Evolutionary conservation across 805 yeast genomes (phyloP).

Genomic region (Candida germanica): DNA sequence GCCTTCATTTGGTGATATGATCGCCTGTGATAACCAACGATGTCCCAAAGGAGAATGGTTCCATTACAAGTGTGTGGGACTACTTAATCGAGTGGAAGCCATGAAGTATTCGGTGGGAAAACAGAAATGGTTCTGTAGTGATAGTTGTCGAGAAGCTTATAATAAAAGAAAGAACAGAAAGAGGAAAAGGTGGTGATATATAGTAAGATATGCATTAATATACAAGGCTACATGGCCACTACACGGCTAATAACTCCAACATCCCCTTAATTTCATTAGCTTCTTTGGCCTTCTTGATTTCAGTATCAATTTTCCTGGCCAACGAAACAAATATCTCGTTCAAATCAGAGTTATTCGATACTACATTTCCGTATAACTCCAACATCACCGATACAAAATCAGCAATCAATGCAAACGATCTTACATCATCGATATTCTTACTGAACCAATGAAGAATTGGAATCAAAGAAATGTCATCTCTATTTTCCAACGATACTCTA

Average conservation of each 20-base stretch:
- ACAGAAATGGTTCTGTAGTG: slow-evolving; percentile 40
- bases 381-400: slow-evolving; percentile 67
- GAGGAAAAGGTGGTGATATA: slow-evolving; percentile 4
- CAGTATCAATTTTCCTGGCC: slow-evolving; percentile 58
- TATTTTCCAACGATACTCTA: slow-evolving; percentile 69
- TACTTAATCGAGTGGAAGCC: slow-evolving; percentile 36
- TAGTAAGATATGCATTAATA: slow-evolving; percentile 1
- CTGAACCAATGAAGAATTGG: slow-evolving; percentile 85
- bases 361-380: slow-evolving; percentile 71
- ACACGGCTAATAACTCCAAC: slow-evolving; percentile 76
- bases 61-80: slow-evolving; percentile 44
- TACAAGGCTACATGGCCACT: slow-evolving; percentile 15
- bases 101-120: slow-evolving; percentile 31
- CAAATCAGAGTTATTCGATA: slow-evolving; percentile 73
- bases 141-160: slow-evolving; percentile 22
- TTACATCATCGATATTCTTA: slow-evolving; percentile 73
- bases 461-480: slow-evolving; percentile 83
- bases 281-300: slow-evolving; percentile 76
- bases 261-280: slow-evolving; percentile 90
- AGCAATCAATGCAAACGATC: slow-evolving; percentile 59
- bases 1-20: slow-evolving; percentile 93
- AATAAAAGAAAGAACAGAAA: not conserved
- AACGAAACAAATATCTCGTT: slow-evolving; percentile 68
- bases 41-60: slow-evolving; percentile 48
- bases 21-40: slow-evolving; percentile 79